A percentile compares a stretch with the other conserved stretches of the same genome.
phyloP scores from a whole-genome alignment of 371 early-diverging fungal species.

The Rhizopus delemar region DNA sequence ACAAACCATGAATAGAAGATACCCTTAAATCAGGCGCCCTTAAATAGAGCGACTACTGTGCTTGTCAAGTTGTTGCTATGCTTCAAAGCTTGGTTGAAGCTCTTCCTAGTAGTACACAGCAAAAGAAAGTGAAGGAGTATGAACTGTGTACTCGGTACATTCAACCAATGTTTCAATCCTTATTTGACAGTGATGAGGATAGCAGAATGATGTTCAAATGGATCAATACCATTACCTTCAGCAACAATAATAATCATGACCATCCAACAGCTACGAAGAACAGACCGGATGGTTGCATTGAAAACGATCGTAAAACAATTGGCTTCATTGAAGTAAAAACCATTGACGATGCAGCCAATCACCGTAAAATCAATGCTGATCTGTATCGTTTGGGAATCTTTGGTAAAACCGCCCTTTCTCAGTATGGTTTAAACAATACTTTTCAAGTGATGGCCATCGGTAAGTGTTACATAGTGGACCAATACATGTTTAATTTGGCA shows the following conservation, averaged over 20 bases:
- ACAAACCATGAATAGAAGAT: too few relatives aligned
- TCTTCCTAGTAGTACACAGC: slow-evolving; percentile 8
- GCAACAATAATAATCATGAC: slow-evolving; percentile 1
- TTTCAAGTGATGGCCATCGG: slow-evolving; percentile 21
- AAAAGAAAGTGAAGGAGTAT: slow-evolving; percentile 12
- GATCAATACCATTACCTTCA: slow-evolving; percentile 14
- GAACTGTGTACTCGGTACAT: slow-evolving; percentile 12
- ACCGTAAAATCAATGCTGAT: slow-evolving; percentile 13
- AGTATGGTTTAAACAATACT: slow-evolving; percentile 7
- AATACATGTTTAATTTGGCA: slow-evolving; percentile 7
- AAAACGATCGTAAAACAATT: slow-evolving; percentile 13
- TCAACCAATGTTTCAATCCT: slow-evolving; percentile 13
- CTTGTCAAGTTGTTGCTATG: slow-evolving; percentile 14
- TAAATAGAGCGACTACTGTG: too few relatives aligned
- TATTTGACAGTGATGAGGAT: slow-evolving; percentile 14
- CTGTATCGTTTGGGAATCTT: slow-evolving; percentile 16
- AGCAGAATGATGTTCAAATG: slow-evolving; percentile 15
- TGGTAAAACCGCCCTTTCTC: slow-evolving; percentile 15
- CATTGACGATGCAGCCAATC: slow-evolving; percentile 10
- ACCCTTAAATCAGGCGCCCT: too few relatives aligned
- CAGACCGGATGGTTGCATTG: slow-evolving; percentile 18
- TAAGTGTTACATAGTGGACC: slow-evolving; percentile 10
- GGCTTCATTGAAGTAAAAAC: slow-evolving; percentile 16
- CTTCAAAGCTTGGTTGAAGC: slow-evolving; percentile 17
- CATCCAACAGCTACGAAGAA: slow-evolving; percentile 11